Evolutionary conservation across 345 rosid species (phyloP), one percentile per base, ranked within the genome.

Genomic region (Salix koriyanagi): DNA sequence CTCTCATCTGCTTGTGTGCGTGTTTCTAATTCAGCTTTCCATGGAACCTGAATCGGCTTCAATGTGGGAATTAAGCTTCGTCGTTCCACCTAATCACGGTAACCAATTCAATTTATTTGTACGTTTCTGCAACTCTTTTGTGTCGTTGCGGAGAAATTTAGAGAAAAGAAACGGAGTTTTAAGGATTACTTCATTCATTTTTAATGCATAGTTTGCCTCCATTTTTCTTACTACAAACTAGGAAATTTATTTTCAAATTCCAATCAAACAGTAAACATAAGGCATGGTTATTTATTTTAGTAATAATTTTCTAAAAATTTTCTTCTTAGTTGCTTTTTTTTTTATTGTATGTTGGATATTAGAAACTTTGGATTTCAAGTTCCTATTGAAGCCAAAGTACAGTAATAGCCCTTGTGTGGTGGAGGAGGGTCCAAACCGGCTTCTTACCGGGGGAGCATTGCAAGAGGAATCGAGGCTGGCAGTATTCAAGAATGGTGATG

Each of bases 291-390:
- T 12, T 42, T 28, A 44, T 18, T 41, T 37, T 46, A 46, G 50
- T 48, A 48, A 46, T 64, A 4, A 50, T 64, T 66, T 58, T 46
- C 34, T 36, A 54, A 41, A 41, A 19, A 58, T 67, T 12, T 12
- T 34, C 25, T 21, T 10, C 39, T 12, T 58, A 12, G 36, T 60
- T 61, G 34, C 14, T 30, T 74, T 71, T 2, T 3, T 46, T 11
- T 18, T 69, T 3, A n/a, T 58, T 58, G 23, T 10, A 12, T 12
- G 64, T 80, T 73, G 70, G 65, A 76, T 78, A 25, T 23, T 80
- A 92, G 98, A 93, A 88, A 92, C 98, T 81, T 84, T 96, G 91
- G 99, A 93, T 84, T 93, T 96, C 87, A 96, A 96, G 91, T 96
- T 96, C 85, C 85, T 96, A 79, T 84, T 96, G 92, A 96, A 93